phyloP scores from a whole-genome alignment of 2,329 filamentous ascomycete species.

The Penicillium sclerotiorum region DNA sequence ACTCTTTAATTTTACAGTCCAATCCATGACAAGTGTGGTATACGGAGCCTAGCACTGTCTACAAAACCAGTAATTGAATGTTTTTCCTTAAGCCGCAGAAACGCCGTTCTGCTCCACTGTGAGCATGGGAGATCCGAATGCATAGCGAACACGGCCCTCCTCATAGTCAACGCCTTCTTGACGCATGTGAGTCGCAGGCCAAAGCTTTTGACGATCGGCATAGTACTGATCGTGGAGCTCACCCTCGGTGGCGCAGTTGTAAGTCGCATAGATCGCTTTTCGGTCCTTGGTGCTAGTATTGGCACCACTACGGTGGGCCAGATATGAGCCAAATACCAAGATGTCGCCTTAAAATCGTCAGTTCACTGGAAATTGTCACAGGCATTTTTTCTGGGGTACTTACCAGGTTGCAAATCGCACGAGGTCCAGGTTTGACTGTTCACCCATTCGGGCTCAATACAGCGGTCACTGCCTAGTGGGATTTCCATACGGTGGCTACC shows the following conservation, averaged over 20 bases:
- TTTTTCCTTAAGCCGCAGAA: background rate
- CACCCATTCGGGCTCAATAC: constrained; percentile 41
- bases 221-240: constrained; percentile 49
- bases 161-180: constrained; percentile 37
- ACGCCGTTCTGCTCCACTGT: constrained; percentile 30
- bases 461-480: constrained; percentile 37
- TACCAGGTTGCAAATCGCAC: constrained; percentile 39
- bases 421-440: constrained; percentile 37
- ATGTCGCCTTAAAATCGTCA: constrained; percentile 31
- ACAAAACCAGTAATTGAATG: background rate
- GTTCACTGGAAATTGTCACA: background rate
- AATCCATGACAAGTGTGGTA: background rate
- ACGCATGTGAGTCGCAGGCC: constrained; percentile 45
- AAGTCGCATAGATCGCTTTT: constrained; percentile 48
- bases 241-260: constrained; percentile 44
- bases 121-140: constrained; percentile 44
- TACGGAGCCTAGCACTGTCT: background rate
- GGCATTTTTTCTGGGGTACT: background rate
- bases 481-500: constrained; percentile 42
- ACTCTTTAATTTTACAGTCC: background rate
- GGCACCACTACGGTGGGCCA: constrained; percentile 42
- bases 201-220: constrained; percentile 42
- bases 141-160: constrained; percentile 39
- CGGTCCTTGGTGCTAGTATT: constrained; percentile 40
- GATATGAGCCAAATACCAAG: constrained; percentile 44